Evolutionary conservation across 2,329 filamentous ascomycete species (phyloP), one percentile per base, ranked within the genome.

Genomic region (Fusarium longipes): DNA sequence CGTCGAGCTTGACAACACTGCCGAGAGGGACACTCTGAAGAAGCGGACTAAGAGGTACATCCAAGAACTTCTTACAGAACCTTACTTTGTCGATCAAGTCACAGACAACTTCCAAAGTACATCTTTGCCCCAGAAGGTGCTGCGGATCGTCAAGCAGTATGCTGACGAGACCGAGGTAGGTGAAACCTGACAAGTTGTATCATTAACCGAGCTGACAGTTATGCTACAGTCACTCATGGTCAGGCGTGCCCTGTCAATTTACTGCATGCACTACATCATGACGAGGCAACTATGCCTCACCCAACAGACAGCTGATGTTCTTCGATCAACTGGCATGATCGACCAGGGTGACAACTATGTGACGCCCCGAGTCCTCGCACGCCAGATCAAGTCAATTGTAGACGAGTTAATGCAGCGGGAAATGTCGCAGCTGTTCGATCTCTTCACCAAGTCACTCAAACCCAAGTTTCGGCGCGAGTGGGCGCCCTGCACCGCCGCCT

Each of bases 191-290:
- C n/a, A 27, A 61, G 29, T 51, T 44, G 57, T 51, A 55, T 52
- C 30, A 62, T 48, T 52, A 44, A 25, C 54, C 47, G 50, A 59
- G 45, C 64, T 61, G 42, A 68, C 52, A 65, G 43, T 35, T 40
- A 51, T 38, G 33, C 20, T 43, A 6, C 35, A 84, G 76, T 82
- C 82, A 2, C 60, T 78, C 11, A 84, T 87, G 70, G 85, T 86
- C 42, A 83, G 82, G 72, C 80, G 81, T 36, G 84, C 85, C 2
- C 78, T 88, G 20, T 80, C 80, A 35, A 83, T 87, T 48, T 86
- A 87, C 74, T 82, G 82, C 40, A 85, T 85, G 80, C 84, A 88
- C 71, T 87, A 86, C 72, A 78, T 87, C 63, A 82, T 87, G 77
- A 82, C 83, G 8, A 81, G 82, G 6, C 86, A 87, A 67, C 78